Evolutionary conservation across 208 protist species (phyloP), one percentile per base, ranked within the genome.

Genomic region (Wallacemonas sp.): DNA sequence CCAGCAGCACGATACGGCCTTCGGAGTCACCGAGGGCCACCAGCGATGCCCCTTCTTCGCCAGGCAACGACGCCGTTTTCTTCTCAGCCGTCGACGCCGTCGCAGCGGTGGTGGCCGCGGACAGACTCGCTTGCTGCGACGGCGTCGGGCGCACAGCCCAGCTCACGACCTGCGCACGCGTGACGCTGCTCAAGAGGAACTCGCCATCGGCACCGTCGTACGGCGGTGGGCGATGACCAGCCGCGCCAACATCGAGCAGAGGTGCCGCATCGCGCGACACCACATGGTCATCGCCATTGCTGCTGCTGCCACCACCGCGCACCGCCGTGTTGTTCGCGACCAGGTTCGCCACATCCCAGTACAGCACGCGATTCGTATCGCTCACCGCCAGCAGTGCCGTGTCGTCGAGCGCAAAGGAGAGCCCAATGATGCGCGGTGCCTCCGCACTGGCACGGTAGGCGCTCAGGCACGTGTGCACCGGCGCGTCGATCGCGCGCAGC

Each of bases 1-100:
- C 72, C 14, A 93, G 52, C 27, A 90, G 60, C n/a, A 73, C 75
- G 30, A 93, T n/a, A 12, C 68, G 60, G 11, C 87, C 87, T 0
- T 70, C 65, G 23, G 72, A 63, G 57, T 90, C 87, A 23, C 87
- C 87, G 61, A 93, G 62, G 16, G 82, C 80, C 9, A 93, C 12
- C 9, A 58, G 32, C 26, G 52, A 16, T 8, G 52, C 52, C 4
- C 52, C 32, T 39, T 54, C 43, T 71, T 65, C 19, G 68, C n/a
- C n/a, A n/a, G n/a, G n/a, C n/a, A n/a, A n/a, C n/a, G n/a, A n/a
- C n/a, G n/a, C n/a, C n/a, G n/a, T n/a, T n/a, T n/a, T n/a, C 70
- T 54, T 74, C 67, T 68, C 77, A 76, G n/a, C 27, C 29, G 68
- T 46, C 2, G 72, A 57, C 21, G 65, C 47, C 17, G 75, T 64